Percentiles rank a stretch among this genome's conserved stretches.
Evolutionary conservation across 169 alveolate species (phyloP).

Genomic region (Plasmodium malariae): DNA sequence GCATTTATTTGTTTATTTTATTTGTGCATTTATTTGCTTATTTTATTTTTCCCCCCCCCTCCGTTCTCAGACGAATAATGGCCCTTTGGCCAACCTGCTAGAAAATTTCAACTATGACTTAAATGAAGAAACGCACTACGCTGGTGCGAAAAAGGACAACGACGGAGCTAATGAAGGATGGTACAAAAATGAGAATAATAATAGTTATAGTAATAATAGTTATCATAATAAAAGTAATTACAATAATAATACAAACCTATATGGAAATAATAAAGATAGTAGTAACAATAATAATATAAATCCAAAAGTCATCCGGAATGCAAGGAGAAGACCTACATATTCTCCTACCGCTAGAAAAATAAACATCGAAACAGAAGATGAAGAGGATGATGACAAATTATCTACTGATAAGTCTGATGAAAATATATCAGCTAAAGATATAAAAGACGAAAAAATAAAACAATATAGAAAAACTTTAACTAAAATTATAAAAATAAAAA

Average conservation of each 20-base stretch:
- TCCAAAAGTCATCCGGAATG: conserved; percentile 38
- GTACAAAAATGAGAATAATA: background rate
- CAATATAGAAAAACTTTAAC: conserved; percentile 81
- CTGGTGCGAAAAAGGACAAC: conserved; percentile 6
- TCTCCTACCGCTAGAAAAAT: conserved; percentile 68
- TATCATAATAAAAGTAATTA: too few relatives aligned
- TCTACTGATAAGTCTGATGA: conserved; percentile 66
- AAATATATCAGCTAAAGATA: conserved; percentile 80
- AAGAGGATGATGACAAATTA: conserved; percentile 44
- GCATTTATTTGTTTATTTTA: background rate
- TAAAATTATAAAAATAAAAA: conserved; percentile 81
- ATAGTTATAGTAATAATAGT: conserved; percentile 19
- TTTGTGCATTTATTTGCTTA: background rate
- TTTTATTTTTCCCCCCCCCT: background rate
- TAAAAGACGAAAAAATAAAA: conserved; percentile 77
- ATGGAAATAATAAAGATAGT: background rate
- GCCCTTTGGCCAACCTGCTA: conserved; percentile 28
- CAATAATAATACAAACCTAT: background rate
- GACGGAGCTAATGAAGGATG: background rate
- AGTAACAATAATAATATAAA: conserved; percentile 25
- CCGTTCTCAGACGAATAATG: conserved; percentile 32
- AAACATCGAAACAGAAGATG: conserved; percentile 47
- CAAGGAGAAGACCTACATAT: conserved; percentile 70
- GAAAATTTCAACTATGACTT: conserved; percentile 68
- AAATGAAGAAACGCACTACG: conserved; percentile 5